Evolutionary conservation across 768 basidiomycete species (phyloP).

Genomic region (Suillus tomentosus): DNA sequence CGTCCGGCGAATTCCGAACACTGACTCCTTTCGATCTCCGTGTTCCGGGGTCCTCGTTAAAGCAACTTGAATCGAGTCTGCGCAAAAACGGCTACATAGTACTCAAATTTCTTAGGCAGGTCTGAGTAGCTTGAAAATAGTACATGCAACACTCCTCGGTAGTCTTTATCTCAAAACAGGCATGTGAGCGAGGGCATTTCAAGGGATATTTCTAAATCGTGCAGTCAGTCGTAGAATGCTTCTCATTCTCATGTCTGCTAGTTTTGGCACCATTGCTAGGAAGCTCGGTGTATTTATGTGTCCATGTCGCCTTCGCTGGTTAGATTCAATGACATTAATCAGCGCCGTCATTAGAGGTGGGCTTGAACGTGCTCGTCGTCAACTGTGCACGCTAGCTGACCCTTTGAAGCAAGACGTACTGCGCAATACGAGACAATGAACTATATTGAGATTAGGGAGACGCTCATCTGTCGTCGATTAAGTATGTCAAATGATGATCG

Average conservation of each 20-base stretch:
- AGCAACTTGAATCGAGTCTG: neutral
- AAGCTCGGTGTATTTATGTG: neutral
- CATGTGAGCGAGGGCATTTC: neutral
- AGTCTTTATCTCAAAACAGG: neutral
- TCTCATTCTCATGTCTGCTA: neutral
- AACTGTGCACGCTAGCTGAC: neutral
- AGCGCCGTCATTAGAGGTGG: neutral
- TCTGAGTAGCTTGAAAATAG: neutral
- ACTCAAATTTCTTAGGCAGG: neutral
- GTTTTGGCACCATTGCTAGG: neutral
- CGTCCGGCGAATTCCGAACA: conserved; percentile 2
- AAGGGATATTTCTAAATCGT: neutral
- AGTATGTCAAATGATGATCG: neutral
- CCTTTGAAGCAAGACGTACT: neutral
- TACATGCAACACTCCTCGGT: neutral
- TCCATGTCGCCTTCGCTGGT: neutral
- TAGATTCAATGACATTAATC: neutral
- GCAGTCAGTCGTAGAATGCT: neutral
- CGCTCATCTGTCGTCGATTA: neutral
- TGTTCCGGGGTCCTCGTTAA: neutral
- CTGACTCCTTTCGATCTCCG: neutral
- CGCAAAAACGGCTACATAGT: neutral
- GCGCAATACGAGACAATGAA: neutral
- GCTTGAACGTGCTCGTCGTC: neutral
- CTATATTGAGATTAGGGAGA: neutral